Evolutionary conservation across 2,329 filamentous ascomycete species (phyloP).

Genomic region (Macrophomina pseudophaseolina): DNA sequence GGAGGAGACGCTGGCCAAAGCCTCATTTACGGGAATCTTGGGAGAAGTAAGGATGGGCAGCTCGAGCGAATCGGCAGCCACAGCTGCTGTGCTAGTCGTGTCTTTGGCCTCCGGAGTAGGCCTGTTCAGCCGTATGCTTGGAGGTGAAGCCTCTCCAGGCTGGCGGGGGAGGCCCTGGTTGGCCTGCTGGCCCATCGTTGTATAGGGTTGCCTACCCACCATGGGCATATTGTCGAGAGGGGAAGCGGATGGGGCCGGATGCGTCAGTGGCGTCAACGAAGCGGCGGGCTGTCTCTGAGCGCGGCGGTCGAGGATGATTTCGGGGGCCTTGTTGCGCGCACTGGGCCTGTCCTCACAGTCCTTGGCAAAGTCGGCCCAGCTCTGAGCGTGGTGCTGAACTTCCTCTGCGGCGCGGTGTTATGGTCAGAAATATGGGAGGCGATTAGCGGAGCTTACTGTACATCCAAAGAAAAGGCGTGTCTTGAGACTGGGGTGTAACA

Average conservation of each 20-base stretch:
- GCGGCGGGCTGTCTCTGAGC: not conserved
- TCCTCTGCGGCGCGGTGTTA: not conserved
- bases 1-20: not conserved
- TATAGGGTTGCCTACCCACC: not conserved
- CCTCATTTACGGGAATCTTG: not conserved
- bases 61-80: not conserved
- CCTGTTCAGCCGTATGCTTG: not conserved
- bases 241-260: not conserved
- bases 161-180: conserved; percentile 1
- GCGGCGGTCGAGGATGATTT: not conserved
- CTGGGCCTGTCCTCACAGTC: not conserved
- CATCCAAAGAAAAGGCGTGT: not conserved
- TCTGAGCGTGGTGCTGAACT: not conserved
- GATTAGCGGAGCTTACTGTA: not conserved
- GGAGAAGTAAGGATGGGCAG: not conserved
- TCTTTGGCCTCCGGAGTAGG: not conserved
- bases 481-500: not conserved
- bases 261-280: not conserved
- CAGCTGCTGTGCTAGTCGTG: not conserved
- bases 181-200: not conserved
- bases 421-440: not conserved
- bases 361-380: not conserved
- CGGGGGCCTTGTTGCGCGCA: not conserved
- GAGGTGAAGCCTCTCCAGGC: not conserved
- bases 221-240: not conserved